Conservation (phyloP, 495 filamentous ascomycete genomes). For the Pyrenopolyporus hunteri region DNA sequence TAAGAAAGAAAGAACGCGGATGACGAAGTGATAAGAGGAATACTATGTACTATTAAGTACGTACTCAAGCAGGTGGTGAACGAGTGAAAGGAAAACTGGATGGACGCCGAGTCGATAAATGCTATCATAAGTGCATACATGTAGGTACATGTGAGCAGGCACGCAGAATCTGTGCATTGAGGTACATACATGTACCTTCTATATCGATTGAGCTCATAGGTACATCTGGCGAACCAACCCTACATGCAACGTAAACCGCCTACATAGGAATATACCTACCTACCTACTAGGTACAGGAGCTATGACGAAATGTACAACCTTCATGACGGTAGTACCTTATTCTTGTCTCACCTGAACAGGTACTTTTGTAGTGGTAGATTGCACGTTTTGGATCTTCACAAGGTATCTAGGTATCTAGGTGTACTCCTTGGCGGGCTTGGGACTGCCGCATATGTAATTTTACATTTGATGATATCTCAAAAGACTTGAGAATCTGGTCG, state of each 20-base stretch:
- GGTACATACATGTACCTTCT: neutral
- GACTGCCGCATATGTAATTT: too few relatives aligned
- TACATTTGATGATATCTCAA: too few relatives aligned
- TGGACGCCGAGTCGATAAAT: slow-evolving; percentile 10
- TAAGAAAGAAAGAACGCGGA: neutral
- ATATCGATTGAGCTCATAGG: neutral
- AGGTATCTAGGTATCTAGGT: too few relatives aligned
- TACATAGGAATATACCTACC: neutral
- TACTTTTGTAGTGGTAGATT: too few relatives aligned
- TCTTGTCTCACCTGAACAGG: neutral
- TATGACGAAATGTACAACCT: slow-evolving; percentile 20
- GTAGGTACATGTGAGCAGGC: neutral
- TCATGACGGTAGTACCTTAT: slow-evolving; percentile 2
- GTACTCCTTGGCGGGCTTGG: too few relatives aligned
- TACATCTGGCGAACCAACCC: too few relatives aligned
- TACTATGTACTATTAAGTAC: neutral
- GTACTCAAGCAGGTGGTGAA: neutral
- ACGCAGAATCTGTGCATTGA: neutral
- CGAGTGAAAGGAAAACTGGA: neutral
- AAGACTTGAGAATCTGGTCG: too few relatives aligned
- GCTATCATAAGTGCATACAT: neutral
- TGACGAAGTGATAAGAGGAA: neutral
- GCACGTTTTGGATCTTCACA: too few relatives aligned
- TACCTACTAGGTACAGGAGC: neutral
- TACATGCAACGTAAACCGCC: too few relatives aligned